Base-by-base conservation (phyloP, 768 basidiomycete genomes). In the Leucocoprinus birnbaumii region DNA sequence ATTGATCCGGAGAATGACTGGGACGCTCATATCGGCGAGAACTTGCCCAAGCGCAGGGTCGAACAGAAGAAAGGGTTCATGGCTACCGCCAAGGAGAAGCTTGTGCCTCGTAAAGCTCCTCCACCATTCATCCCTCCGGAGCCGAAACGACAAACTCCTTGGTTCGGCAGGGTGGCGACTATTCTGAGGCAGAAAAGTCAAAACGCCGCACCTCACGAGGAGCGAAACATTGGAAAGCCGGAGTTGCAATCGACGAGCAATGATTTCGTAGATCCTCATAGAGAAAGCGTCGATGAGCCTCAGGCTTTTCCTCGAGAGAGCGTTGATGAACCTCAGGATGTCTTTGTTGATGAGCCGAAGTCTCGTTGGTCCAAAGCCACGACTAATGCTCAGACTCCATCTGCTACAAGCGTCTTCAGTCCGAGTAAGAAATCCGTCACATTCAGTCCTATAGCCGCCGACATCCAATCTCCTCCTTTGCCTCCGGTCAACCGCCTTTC, bases 81-180 rank as follows among this genome's bases (percentile, higher is more conserved):
- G 34, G 60, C 66, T 19, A 50, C 44, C 22, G 50, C 24, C 38
- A 60, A 41, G 37, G 21, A 21, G 51, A 59, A 35, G 25, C 38
- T 40, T 9, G 34, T 49, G 18, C 48, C 22, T 40, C 13, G 42
- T 48, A 43, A 51, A 21, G 45, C 48, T 9, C 51, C 49, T 16
- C 21, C 51, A n/a, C 52, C 50, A 45, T 53, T 49, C 24, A 58
- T 50, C 34, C 56, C 38, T 19, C 31, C 9, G 4, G 54, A 51
- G 35, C 27, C 53, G 55, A 47, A 45, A 40, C 37, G 40, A 21
- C 45, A 43, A 22, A 42, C 57, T 11, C 59, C 60, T 31, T 79
- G 76, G 78, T 69, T 74, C 57, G 67, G 67, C 38, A 72, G 69
- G 13, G 56, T 79, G 56, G 59, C 63, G 3, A 62, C 63, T 19